phyloP scores from a whole-genome alignment of 331 rosid genomes.

The Dryas integrifolia region DNA sequence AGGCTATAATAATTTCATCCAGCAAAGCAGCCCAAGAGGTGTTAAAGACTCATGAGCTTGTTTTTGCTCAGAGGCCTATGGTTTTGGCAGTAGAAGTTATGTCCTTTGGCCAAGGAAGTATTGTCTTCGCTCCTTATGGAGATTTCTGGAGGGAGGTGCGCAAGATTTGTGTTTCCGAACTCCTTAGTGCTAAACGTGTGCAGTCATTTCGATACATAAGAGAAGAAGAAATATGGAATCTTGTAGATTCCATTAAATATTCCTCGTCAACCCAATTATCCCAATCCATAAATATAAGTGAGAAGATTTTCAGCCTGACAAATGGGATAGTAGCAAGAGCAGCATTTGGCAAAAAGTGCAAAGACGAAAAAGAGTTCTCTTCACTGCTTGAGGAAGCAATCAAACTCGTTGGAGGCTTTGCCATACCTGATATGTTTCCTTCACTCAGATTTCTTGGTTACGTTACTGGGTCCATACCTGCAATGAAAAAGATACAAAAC shows the following conservation, averaged over 20 bases:
- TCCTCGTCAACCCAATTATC: not conserved
- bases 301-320: not conserved
- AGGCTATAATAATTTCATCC: slow-evolving; percentile 22
- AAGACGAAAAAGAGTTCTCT: slow-evolving; percentile 15
- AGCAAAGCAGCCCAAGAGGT: slow-evolving; percentile 29
- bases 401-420: not conserved
- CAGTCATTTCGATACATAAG: slow-evolving; percentile 34
- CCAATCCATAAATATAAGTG: slow-evolving; percentile 2
- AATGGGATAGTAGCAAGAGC: slow-evolving; percentile 1
- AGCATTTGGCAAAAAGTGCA: slow-evolving; percentile 19
- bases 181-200: slow-evolving; percentile 31
- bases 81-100: not conserved
- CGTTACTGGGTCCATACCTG: slow-evolving; percentile 6
- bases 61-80: slow-evolving; percentile 36
- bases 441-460: slow-evolving; percentile 12
- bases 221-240: slow-evolving; percentile 33
- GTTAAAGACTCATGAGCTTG: slow-evolving; percentile 35
- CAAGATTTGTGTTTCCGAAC: slow-evolving; percentile 35
- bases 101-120: not conserved
- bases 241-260: slow-evolving; percentile 13
- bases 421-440: slow-evolving; percentile 23
- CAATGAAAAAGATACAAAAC: not conserved
- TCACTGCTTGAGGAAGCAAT: not conserved
- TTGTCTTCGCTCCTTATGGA: slow-evolving; percentile 41
- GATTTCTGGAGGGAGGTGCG: slow-evolving; percentile 48